Evolutionary conservation across 2,329 filamentous ascomycete species (phyloP), one percentile per base, ranked within the genome.

Genomic region (Metarhizium humberi): DNA sequence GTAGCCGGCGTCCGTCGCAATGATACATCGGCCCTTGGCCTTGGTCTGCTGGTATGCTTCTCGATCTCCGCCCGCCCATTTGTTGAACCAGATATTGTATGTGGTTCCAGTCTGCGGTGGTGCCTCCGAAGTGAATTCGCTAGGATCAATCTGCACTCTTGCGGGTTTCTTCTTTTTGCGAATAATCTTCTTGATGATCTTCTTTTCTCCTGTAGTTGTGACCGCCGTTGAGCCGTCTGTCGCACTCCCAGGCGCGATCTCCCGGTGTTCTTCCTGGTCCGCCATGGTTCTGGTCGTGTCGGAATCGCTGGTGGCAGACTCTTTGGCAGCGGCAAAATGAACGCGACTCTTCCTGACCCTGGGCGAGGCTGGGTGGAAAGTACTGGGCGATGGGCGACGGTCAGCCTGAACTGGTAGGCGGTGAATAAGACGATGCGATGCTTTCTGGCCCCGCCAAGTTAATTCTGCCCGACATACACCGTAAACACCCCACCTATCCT

Each of bases 71-170:
- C 94, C 94, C 1, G 86, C 88, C 92, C 92, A 97, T 73, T 96
- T 97, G 76, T 96, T 96, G 75, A 96, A 96, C 92, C 63, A 64
- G 50, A 64, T 95, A 72, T 99, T 99, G 79, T 94, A 99, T 56
- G 92, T 90, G 0, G 90, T 95, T 53, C 94, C 94, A 0, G 92
- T 97, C 66, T 97, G 92, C 1, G 90, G 88, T 16, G 92, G 90
- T 4, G 89, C 87, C 64, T 96, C 90, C 38, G 86, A 86, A 63
- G 87, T 89, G 73, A 95, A 81, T 47, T 86, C 86, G 45, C 87
- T 84, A 2, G 91, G 84, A 66, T 99, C 94, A 65, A 96, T 86
- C 74, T 99, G 94, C 0, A 88, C 87, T 57, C 92, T 85, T 50
- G 94, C 94, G 36, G 94, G 94, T 43, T 91, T 82, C 66, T 88